Evolutionary conservation across 306 rosid species (phyloP).

Genomic region (Clitoria ternatea): DNA sequence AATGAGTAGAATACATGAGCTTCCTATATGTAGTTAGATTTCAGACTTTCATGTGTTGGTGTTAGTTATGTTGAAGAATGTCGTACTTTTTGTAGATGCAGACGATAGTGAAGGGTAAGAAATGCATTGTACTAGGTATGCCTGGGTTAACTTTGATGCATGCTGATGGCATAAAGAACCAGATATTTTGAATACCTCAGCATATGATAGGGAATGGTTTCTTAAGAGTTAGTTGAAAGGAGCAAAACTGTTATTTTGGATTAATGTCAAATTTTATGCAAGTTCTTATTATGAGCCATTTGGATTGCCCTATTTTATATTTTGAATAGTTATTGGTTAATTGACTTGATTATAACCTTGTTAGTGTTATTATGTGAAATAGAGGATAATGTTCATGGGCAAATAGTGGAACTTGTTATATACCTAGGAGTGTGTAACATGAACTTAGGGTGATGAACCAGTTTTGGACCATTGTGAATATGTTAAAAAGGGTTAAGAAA

Average conservation of each 20-base stretch:
- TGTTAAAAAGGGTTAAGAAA: too few species aligned
- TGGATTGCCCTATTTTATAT: not conserved
- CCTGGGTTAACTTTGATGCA: slow-evolving; percentile 11
- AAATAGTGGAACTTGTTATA: too few species aligned
- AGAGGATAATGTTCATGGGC: too few species aligned
- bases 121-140: slow-evolving; percentile 31
- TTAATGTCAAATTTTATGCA: not conserved
- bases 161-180: slow-evolving; percentile 12
- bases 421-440: too few species aligned
- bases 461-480: too few species aligned
- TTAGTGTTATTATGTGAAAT: too few species aligned
- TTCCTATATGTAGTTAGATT: slow-evolving; percentile 22
- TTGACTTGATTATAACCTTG: too few species aligned
- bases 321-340: too few species aligned
- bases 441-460: too few species aligned
- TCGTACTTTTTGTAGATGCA: slow-evolving; percentile 34
- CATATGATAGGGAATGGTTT: slow-evolving; percentile 8
- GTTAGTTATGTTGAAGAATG: slow-evolving; percentile 23
- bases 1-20: slow-evolving; percentile 27
- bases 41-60: slow-evolving; percentile 14
- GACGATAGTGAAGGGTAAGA: slow-evolving; percentile 40
- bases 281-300: not conserved
- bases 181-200: slow-evolving; percentile 4
- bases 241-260: slow-evolving; percentile 13
- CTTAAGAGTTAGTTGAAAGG: not conserved